Evolutionary conservation across 2,329 filamentous ascomycete species (phyloP).

Genomic region (Cercospora sesami): DNA sequence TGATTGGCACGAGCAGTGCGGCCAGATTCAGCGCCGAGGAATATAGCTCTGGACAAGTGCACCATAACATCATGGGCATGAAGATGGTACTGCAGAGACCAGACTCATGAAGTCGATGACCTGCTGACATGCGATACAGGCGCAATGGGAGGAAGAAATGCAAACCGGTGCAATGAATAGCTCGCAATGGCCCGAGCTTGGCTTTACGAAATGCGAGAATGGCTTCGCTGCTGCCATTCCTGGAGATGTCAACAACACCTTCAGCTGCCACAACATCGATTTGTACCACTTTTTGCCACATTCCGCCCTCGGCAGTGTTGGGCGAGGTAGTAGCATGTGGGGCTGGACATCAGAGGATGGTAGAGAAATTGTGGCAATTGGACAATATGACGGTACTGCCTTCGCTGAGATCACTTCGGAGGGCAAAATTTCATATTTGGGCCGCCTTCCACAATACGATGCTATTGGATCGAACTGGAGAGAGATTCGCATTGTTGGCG

Average conservation of each 20-base stretch:
- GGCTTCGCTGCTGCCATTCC: slow-evolving; percentile 25
- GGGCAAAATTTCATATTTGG: slow-evolving; percentile 56
- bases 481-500: slow-evolving; percentile 51
- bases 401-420: slow-evolving; percentile 55
- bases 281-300: slow-evolving; percentile 59
- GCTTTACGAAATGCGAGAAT: slow-evolving; percentile 35
- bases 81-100: slow-evolving; percentile 26
- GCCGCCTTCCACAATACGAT: slow-evolving; percentile 53
- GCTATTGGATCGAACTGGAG: slow-evolving; percentile 51
- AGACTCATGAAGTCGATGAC: not conserved
- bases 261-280: slow-evolving; percentile 51
- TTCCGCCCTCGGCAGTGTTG: slow-evolving; percentile 52
- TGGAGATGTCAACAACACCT: slow-evolving; percentile 32
- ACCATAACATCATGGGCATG: slow-evolving; percentile 28
- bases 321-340: slow-evolving; percentile 51
- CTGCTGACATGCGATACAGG: slow-evolving; percentile 14
- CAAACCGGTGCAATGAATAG: slow-evolving; percentile 42
- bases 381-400: slow-evolving; percentile 56
- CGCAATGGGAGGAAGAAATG: slow-evolving; percentile 40
- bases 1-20: slow-evolving; percentile 15
- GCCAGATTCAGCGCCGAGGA: slow-evolving; percentile 23
- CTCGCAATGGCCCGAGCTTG: slow-evolving; percentile 42
- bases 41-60: slow-evolving; percentile 28
- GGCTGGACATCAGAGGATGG: slow-evolving; percentile 55
- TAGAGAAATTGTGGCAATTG: slow-evolving; percentile 57